Percentiles rank a stretch among this genome's conserved stretches.
Conservation (phyloP, 805 yeast genomes). For the Metschnikowia shivogae region DNA sequence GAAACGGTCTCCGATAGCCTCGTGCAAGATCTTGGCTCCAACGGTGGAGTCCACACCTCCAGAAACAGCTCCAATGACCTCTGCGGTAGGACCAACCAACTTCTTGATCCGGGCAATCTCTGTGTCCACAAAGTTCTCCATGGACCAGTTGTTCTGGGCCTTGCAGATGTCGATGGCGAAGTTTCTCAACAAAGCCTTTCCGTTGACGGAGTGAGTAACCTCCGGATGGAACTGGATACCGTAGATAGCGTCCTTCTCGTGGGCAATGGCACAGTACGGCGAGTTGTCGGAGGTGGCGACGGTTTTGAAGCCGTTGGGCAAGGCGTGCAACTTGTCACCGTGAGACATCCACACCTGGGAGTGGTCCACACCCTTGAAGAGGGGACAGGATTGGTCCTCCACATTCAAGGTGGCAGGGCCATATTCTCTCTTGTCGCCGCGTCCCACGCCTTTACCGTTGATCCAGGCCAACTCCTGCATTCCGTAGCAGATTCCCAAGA, state of each 20-base stretch:
- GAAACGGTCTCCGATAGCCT: slow-evolving; percentile 97
- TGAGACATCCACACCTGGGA: slow-evolving; percentile 99
- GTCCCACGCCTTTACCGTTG: slow-evolving; percentile 87
- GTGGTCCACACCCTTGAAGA: slow-evolving; percentile 87
- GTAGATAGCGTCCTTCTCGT: slow-evolving; percentile 66
- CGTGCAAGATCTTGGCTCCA: slow-evolving; percentile 96
- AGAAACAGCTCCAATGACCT: slow-evolving; percentile 98
- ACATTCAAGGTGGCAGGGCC: slow-evolving; percentile 92
- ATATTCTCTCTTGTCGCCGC: slow-evolving; percentile 97
- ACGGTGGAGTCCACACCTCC: slow-evolving; percentile 99
- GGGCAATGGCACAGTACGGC: slow-evolving; percentile 90
- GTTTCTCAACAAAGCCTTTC: slow-evolving; percentile 81
- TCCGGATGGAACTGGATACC: slow-evolving; percentile 99
- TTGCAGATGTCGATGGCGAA: slow-evolving; percentile 90
- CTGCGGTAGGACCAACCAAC: slow-evolving; percentile 95
- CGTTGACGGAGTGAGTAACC: slow-evolving; percentile 92
- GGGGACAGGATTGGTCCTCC: slow-evolving; percentile 58
- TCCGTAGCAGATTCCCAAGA: slow-evolving; percentile 97
- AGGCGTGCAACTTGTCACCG: slow-evolving; percentile 88
- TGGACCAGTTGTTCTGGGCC: slow-evolving; percentile 89
- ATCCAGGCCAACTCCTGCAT: slow-evolving; percentile 99
- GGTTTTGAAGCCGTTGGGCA: slow-evolving; percentile 84
- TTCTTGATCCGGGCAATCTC: slow-evolving; percentile 90
- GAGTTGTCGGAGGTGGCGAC: slow-evolving; percentile 93
- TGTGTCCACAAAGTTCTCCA: slow-evolving; percentile 96